Conservation (phyloP, 208 protist genomes). For the Leishmania tropica region DNA sequence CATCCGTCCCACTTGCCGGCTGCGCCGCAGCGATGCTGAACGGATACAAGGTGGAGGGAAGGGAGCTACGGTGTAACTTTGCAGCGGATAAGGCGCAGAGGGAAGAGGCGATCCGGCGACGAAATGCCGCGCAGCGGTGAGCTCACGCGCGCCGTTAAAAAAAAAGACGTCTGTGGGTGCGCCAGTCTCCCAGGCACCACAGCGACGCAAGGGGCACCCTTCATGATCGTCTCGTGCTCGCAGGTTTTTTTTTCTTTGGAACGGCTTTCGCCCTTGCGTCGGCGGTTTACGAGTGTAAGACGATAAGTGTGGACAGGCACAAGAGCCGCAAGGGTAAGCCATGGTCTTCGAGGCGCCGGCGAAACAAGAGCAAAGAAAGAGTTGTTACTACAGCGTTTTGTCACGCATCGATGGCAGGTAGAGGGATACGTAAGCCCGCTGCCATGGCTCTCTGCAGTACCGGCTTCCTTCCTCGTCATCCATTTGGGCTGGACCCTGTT, state of each 20-base stretch:
- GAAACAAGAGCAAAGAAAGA: background rate
- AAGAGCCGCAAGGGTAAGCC: background rate
- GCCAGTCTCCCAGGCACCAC: background rate
- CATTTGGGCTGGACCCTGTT: background rate
- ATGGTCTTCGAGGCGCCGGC: background rate
- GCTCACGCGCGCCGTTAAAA: background rate
- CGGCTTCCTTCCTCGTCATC: background rate
- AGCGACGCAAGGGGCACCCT: background rate
- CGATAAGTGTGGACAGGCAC: background rate
- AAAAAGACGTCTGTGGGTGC: background rate
- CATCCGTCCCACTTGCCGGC: constrained; percentile 54
- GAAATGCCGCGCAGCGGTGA: constrained; percentile 4
- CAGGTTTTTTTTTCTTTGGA: background rate
- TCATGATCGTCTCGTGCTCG: background rate
- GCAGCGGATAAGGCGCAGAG: constrained; percentile 81
- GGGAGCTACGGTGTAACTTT: constrained; percentile 81
- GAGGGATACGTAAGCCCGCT: background rate
- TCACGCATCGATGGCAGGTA: background rate
- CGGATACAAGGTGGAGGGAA: constrained; percentile 48
- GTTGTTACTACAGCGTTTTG: background rate
- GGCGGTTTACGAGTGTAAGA: background rate
- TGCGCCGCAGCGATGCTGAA: constrained; percentile 56
- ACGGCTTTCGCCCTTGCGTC: background rate
- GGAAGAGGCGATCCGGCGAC: constrained; percentile 59
- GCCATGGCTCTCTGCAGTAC: too few relatives aligned